phyloP scores from a whole-genome alignment of 2,329 filamentous ascomycete species.

The Aspergillus floridensis region DNA sequence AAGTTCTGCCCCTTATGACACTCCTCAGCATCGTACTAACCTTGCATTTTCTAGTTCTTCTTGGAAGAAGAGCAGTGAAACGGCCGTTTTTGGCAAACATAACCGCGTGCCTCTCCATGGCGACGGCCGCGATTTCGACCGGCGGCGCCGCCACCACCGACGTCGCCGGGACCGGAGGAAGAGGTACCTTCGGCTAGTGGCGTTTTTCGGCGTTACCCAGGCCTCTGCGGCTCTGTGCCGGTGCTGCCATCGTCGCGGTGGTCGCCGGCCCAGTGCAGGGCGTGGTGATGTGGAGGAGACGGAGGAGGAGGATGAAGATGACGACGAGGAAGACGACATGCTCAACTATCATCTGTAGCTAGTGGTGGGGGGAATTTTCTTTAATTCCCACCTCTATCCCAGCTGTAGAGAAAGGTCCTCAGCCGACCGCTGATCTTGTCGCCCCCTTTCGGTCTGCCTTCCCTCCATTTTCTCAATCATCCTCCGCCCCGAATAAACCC shows the following conservation, averaged over 20 bases:
- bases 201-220: constrained; percentile 46
- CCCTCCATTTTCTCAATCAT: constrained; percentile 10
- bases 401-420: background rate
- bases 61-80: constrained; percentile 79
- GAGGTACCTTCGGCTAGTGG: constrained; percentile 33
- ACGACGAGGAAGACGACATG: constrained; percentile 40
- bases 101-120: constrained; percentile 36
- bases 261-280: constrained; percentile 52
- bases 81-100: constrained; percentile 53
- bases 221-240: constrained; percentile 29
- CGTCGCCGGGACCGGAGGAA: constrained; percentile 33
- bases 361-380: constrained; percentile 5
- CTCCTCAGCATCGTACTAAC: constrained; percentile 4
- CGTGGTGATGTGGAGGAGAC: constrained; percentile 59
- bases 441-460: constrained; percentile 8
- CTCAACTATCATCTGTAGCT: constrained; percentile 9
- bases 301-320: constrained; percentile 44
- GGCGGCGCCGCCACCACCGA: constrained; percentile 29
- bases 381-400: background rate
- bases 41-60: constrained; percentile 69
- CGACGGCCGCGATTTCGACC: constrained; percentile 38
- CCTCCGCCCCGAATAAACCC: background rate
- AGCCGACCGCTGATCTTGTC: constrained; percentile 13
- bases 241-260: constrained; percentile 27
- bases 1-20: constrained; percentile 40